Conservation (phyloP, 139 green algal species). For the Bryopsis sp. region DNA sequence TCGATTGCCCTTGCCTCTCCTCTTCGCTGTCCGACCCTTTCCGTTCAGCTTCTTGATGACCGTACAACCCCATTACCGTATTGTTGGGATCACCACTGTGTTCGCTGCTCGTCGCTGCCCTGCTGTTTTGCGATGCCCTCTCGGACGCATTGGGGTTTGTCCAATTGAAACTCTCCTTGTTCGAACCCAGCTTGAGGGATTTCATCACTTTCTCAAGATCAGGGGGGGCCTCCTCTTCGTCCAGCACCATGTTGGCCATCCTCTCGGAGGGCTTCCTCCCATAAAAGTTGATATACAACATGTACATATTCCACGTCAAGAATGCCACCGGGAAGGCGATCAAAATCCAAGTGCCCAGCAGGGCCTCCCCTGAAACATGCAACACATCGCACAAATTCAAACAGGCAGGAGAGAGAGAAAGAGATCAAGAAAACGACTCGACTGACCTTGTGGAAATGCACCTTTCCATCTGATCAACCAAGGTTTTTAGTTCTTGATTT, state of each 20-base stretch:
- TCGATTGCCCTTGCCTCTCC: neutral
- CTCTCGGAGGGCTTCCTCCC: neutral
- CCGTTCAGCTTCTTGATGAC: neutral
- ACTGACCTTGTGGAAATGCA: no score
- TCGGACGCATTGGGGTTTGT: neutral
- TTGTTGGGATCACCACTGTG: neutral
- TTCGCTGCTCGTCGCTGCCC: neutral
- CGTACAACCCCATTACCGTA: neutral
- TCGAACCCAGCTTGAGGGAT: neutral
- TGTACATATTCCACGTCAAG: constrained; percentile 11
- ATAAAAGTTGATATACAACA: constrained; percentile 10
- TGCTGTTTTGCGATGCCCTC: neutral
- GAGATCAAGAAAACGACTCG: no score
- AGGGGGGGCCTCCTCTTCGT: neutral
- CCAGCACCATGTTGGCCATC: constrained; percentile 9
- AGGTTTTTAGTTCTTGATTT: no score
- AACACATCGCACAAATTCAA: no score
- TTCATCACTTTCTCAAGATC: neutral
- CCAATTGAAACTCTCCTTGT: neutral
- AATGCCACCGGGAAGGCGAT: neutral
- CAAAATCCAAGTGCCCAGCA: constrained; percentile 13
- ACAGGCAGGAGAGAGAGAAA: no score
- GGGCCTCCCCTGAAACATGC: neutral
- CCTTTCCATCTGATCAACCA: no score
- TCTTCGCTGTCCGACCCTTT: neutral